A percentile compares a stretch with the other conserved stretches of the same genome.
These are phyloP conservation scores for Colletotrichum brevisporum DNA, from an alignment of 2,329 filamentous ascomycete species.

Conservation along the genomic window DNA sequence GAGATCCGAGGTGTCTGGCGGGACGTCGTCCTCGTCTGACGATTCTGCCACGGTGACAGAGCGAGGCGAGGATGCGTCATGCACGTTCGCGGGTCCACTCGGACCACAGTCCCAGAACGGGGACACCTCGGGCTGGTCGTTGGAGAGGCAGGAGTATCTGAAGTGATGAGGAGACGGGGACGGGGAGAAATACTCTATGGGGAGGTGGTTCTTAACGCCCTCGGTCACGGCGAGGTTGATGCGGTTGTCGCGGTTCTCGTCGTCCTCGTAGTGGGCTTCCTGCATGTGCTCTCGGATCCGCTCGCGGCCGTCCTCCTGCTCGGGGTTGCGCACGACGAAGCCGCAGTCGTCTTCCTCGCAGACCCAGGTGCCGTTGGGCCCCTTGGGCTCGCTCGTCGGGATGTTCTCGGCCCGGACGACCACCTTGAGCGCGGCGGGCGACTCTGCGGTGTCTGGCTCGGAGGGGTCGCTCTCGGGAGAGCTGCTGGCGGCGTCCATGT, in stretches of 20 bases:
- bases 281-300: slow-evolving; percentile 73
- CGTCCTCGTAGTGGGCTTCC: slow-evolving; percentile 54
- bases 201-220: slow-evolving; percentile 66
- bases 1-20: slow-evolving; percentile 5
- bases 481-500: slow-evolving; percentile 48
- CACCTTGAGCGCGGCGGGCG: slow-evolving; percentile 53
- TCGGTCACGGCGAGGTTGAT: slow-evolving; percentile 69
- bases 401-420: slow-evolving; percentile 65
- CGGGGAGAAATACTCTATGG: slow-evolving; percentile 67
- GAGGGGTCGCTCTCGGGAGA: slow-evolving; percentile 45
- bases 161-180: slow-evolving; percentile 51
- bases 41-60: neutral
- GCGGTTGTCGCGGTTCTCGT: slow-evolving; percentile 68
- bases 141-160: slow-evolving; percentile 44
- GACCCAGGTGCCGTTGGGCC: slow-evolving; percentile 75
- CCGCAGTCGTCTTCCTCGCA: slow-evolving; percentile 76
- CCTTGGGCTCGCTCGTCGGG: slow-evolving; percentile 64
- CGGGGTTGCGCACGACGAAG: slow-evolving; percentile 75
- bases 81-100: slow-evolving; percentile 30
- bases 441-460: slow-evolving; percentile 28
- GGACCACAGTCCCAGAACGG: slow-evolving; percentile 33
- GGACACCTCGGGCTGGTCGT: slow-evolving; percentile 29
- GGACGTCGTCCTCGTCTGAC: slow-evolving; percentile 13
- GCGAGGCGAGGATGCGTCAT: slow-evolving; percentile 25
- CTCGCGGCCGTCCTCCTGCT: slow-evolving; percentile 66